A percentile compares a stretch with the other conserved stretches of the same genome.
Conservation (phyloP, 140 eudicot genomes). For the Bidens hawaiensis region DNA sequence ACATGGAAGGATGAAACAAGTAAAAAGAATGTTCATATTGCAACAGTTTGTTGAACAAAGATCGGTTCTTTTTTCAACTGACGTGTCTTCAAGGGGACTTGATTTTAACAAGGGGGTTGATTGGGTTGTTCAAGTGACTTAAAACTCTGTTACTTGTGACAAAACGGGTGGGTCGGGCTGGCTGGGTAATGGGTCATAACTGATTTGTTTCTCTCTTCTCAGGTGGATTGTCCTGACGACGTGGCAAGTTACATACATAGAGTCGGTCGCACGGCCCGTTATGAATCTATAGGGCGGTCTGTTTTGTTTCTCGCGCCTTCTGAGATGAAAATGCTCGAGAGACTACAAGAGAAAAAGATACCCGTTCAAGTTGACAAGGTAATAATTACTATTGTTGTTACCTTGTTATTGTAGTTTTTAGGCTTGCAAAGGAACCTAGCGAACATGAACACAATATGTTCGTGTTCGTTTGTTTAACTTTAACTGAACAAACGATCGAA, state of each 20-base stretch:
- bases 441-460: too few relatives aligned
- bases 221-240: conserved; percentile 96
- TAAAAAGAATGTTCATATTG: conserved; percentile 56
- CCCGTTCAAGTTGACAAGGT: conserved; percentile 68
- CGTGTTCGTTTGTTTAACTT: too few relatives aligned
- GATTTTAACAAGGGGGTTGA: conserved; percentile 86
- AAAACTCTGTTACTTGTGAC: neutral
- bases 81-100: conserved; percentile 88
- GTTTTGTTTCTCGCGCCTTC: conserved; percentile 81
- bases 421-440: too few relatives aligned
- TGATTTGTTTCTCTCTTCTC: neutral
- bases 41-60: conserved; percentile 63
- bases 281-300: conserved; percentile 67
- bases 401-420: too few relatives aligned
- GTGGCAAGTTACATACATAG: conserved; percentile 87
- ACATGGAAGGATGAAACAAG: conserved; percentile 94
- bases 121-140: conserved; percentile 96
- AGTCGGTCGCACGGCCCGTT: conserved; percentile 98
- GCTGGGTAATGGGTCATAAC: too few relatives aligned
- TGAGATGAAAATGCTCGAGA: conserved; percentile 81
- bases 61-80: conserved; percentile 72
- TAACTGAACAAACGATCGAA: too few relatives aligned
- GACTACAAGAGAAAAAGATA: conserved; percentile 69
- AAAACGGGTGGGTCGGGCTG: neutral
- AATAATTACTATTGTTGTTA: too few relatives aligned